These are phyloP conservation scores for Schizothecium vesticola DNA, from an alignment of 495 filamentous ascomycete species.

Conservation along the genomic window DNA sequence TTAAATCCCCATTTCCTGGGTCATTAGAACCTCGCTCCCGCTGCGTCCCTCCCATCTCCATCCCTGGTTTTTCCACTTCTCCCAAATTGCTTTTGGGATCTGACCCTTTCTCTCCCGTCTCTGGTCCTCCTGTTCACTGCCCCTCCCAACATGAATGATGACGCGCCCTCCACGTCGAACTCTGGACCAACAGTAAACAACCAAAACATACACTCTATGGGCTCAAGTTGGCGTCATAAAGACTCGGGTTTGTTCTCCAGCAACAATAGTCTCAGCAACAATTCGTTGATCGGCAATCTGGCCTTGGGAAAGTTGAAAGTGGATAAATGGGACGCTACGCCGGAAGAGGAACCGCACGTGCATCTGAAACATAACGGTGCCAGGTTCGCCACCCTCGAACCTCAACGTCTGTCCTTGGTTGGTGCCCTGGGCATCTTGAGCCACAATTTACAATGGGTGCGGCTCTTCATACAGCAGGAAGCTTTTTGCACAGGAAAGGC, in stretches of 20 bases:
- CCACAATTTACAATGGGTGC: neutral
- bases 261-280: neutral
- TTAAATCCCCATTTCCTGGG: neutral
- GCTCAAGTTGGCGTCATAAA: neutral
- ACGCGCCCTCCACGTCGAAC: neutral
- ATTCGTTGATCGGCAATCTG: neutral
- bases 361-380: neutral
- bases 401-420: neutral
- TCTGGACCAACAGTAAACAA: neutral
- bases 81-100: neutral
- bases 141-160: neutral
- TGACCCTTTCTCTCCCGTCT: neutral
- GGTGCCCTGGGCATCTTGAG: too few relatives aligned
- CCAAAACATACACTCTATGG: neutral
- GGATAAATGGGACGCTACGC: neutral
- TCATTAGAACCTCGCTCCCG: neutral
- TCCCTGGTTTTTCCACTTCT: neutral
- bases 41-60: neutral
- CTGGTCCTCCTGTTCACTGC: too few relatives aligned
- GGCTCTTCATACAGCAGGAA: neutral
- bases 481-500: neutral
- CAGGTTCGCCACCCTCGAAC: neutral
- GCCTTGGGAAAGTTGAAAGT: neutral
- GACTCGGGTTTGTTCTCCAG: neutral
- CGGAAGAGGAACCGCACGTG: neutral